A percentile compares a stretch with the other conserved stretches of the same genome.
These are phyloP conservation scores for Solanum hybrid DNA, from an alignment of 305 asterid species.

Conservation along the genomic window DNA sequence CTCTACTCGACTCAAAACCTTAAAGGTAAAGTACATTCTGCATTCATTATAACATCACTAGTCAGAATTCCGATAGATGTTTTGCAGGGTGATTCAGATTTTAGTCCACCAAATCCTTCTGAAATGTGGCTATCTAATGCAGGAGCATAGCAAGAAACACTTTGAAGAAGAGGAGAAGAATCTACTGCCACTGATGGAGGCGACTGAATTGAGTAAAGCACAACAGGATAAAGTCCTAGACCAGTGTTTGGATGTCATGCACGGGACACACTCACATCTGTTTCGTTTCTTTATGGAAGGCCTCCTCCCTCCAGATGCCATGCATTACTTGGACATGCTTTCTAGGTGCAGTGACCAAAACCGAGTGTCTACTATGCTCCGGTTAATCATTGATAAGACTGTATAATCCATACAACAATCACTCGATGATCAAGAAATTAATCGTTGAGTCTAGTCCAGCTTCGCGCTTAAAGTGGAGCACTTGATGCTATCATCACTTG, in stretches of 20 bases:
- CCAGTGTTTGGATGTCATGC: conserved; percentile 71
- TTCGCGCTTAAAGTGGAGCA: not conserved
- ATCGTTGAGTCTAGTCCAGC: not conserved
- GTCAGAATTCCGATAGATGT: not conserved
- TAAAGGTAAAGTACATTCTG: conserved; percentile 45
- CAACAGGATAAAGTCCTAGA: conserved; percentile 62
- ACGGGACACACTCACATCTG: conserved; percentile 66
- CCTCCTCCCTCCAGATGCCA: conserved; percentile 69
- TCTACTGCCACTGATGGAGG: conserved; percentile 83
- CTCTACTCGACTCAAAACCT: conserved; percentile 47
- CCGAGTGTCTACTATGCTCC: conserved; percentile 55
- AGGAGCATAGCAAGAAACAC: conserved; percentile 70
- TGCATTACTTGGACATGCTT: conserved; percentile 74
- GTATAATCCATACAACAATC: not conserved
- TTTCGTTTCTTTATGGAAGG: conserved; percentile 85
- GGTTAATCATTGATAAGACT: not conserved
- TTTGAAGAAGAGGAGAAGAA: conserved; percentile 79
- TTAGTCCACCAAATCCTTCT: not conserved
- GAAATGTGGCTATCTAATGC: not conserved
- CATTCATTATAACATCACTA: not conserved
- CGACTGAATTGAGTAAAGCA: conserved; percentile 54
- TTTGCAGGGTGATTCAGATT: not conserved
- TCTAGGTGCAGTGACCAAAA: conserved; percentile 56
- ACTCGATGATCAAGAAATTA: not conserved
- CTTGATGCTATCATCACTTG: not conserved